These are phyloP conservation scores for Coemansia sp. DNA, from an alignment of 192 early-diverging fungal genomes.

Conservation along the genomic window DNA sequence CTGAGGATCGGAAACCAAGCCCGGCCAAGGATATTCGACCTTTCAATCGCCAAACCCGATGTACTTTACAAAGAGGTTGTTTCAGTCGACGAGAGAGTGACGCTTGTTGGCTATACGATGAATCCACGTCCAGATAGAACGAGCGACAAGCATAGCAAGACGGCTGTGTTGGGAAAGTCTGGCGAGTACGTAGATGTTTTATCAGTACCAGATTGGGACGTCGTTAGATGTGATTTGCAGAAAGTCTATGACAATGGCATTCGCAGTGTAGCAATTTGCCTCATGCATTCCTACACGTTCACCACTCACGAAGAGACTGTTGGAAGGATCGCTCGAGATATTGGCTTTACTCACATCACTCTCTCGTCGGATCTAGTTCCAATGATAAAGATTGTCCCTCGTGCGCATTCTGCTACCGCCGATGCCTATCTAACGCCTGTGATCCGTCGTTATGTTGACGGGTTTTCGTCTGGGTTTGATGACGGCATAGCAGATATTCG, in stretches of 20 bases:
- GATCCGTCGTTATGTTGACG: conserved; percentile 82
- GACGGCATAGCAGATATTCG: conserved; percentile 53
- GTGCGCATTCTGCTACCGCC: conserved; percentile 85
- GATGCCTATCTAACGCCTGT: conserved; percentile 96
- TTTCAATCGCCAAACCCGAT: conserved; percentile 82
- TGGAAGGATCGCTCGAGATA: conserved; percentile 63
- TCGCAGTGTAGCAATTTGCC: conserved; percentile 85
- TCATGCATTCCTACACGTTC: conserved; percentile 96
- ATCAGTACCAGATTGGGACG: conserved; percentile 60
- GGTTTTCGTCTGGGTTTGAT: conserved; percentile 90
- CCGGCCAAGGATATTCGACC: conserved; percentile 92
- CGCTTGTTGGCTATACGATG: conserved; percentile 77
- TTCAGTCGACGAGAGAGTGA: conserved; percentile 89
- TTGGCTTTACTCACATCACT: conserved; percentile 89
- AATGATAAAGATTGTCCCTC: conserved; percentile 94
- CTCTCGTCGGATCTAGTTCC: conserved; percentile 82
- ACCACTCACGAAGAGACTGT: conserved; percentile 79
- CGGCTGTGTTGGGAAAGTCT: conserved; percentile 70
- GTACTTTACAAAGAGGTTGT: conserved; percentile 80
- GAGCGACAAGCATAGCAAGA: neutral
- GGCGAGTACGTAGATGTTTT: conserved; percentile 85
- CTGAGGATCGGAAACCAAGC: conserved; percentile 88
- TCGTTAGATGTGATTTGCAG: conserved; percentile 64
- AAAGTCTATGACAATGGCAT: conserved; percentile 70
- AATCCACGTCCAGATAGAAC: conserved; percentile 11